phyloP scores from a whole-genome alignment of 192 early-diverging fungal genomes.

The Piromyces finnis region DNA sequence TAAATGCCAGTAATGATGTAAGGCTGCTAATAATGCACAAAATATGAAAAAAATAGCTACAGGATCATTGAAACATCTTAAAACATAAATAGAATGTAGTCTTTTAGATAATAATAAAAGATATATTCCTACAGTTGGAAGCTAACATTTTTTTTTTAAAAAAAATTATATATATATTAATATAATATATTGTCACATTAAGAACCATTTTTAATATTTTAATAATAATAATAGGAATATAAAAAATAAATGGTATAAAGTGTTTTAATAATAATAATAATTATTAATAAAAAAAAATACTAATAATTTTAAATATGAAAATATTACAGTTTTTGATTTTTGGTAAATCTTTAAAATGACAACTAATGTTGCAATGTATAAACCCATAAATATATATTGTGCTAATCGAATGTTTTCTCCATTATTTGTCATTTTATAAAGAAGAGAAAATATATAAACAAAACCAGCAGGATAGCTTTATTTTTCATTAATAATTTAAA shows the following conservation, averaged over 20 bases:
- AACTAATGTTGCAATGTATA: conserved; percentile 49
- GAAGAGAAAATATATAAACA: conserved; percentile 61
- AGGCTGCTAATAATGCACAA: conserved; percentile 40
- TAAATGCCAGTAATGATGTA: conserved; percentile 20
- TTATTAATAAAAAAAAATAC: not conserved
- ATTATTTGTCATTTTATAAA: conserved; percentile 46
- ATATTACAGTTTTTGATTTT: conserved; percentile 19
- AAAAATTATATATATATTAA: too few relatives aligned
- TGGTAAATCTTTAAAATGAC: conserved; percentile 53
- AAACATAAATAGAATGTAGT: conserved; percentile 83
- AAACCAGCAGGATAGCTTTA: conserved; percentile 81
- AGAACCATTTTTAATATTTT: too few relatives aligned
- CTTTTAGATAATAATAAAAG: conserved; percentile 57
- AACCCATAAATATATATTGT: conserved; percentile 64
- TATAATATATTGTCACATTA: too few relatives aligned
- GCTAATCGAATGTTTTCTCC: conserved; percentile 52
- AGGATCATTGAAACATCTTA: conserved; percentile 85
- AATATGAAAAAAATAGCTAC: conserved; percentile 77
- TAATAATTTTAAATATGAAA: not conserved
- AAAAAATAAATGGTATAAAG: too few relatives aligned
- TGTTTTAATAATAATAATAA: too few relatives aligned
- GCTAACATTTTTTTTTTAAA: too few relatives aligned
- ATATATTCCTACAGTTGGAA: conserved; percentile 45
- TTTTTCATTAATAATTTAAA: not conserved
- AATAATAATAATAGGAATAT: too few relatives aligned